phyloP scores from a whole-genome alignment of 202 grass and related monocot species.

The Bolboschoenoplectus hybrid region DNA sequence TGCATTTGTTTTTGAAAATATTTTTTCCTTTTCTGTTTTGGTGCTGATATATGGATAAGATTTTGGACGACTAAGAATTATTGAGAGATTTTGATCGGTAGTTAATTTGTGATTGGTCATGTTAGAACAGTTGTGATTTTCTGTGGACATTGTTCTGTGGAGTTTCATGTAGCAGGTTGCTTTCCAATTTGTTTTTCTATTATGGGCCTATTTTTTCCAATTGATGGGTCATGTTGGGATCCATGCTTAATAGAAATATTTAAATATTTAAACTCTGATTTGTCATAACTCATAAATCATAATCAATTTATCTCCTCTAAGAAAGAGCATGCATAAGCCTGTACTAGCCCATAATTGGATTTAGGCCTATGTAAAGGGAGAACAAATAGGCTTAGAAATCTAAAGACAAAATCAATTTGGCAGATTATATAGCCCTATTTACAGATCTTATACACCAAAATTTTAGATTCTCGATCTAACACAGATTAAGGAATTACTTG shows the following conservation, averaged over 20 bases:
- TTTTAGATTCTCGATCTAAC: not conserved
- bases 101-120: not conserved
- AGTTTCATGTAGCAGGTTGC: not conserved
- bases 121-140: not conserved
- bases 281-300: not conserved
- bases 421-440: not conserved
- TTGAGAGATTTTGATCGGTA: conserved; percentile 30
- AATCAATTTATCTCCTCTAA: not conserved
- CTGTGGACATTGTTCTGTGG: not conserved
- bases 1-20: conserved; percentile 20
- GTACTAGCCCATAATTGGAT: not conserved
- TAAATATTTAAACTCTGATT: not conserved
- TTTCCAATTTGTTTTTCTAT: not conserved
- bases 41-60: conserved; percentile 33
- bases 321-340: not conserved
- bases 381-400: not conserved
- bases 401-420: too few species aligned
- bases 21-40: not conserved
- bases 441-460: not conserved
- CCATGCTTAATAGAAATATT: not conserved
- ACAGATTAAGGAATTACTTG: too few species aligned
- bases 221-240: not conserved
- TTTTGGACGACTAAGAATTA: conserved; percentile 25
- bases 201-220: not conserved
- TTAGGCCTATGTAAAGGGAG: not conserved